Evolutionary conservation across 306 rosid species (phyloP).

Genomic region (Sindora glabra): DNA sequence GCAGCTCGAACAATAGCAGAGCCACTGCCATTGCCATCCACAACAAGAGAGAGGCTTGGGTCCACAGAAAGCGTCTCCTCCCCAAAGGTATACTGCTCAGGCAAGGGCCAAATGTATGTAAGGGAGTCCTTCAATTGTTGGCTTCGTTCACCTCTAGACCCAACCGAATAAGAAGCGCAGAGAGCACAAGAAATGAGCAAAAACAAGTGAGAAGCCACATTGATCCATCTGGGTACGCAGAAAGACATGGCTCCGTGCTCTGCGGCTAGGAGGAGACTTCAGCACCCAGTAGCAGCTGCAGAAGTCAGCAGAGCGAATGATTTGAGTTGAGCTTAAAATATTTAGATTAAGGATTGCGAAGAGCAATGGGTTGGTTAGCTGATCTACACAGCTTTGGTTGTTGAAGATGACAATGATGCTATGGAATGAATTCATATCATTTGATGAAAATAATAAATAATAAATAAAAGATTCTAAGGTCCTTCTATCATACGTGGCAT

Average conservation of each 20-base stretch:
- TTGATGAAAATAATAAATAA: too few species aligned
- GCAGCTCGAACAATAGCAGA: slow-evolving; percentile 45
- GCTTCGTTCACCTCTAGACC: not conserved
- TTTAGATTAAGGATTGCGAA: too few species aligned
- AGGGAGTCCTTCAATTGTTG: slow-evolving; percentile 22
- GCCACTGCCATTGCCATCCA: slow-evolving; percentile 35
- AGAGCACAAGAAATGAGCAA: slow-evolving; percentile 3
- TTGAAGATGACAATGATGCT: too few species aligned
- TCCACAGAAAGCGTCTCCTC: slow-evolving; percentile 54
- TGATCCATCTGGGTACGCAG: not conserved
- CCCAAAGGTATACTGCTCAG: slow-evolving; percentile 56
- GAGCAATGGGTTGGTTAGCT: too few species aligned
- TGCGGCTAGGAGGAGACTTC: not conserved
- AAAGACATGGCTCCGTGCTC: not conserved
- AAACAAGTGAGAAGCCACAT: not conserved
- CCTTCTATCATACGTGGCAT: too few species aligned
- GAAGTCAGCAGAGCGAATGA: too few species aligned
- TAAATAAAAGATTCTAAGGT: too few species aligned
- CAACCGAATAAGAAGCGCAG: slow-evolving; percentile 12
- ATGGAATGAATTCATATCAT: too few species aligned
- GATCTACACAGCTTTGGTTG: too few species aligned
- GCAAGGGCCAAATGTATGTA: slow-evolving; percentile 84
- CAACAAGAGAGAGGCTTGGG: slow-evolving; percentile 49
- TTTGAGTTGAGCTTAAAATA: too few species aligned
- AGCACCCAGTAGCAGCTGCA: too few species aligned